A percentile compares a stretch with the other conserved stretches of the same genome.
phyloP scores from a whole-genome alignment of 306 rosid species.

The Castanea sativa region DNA sequence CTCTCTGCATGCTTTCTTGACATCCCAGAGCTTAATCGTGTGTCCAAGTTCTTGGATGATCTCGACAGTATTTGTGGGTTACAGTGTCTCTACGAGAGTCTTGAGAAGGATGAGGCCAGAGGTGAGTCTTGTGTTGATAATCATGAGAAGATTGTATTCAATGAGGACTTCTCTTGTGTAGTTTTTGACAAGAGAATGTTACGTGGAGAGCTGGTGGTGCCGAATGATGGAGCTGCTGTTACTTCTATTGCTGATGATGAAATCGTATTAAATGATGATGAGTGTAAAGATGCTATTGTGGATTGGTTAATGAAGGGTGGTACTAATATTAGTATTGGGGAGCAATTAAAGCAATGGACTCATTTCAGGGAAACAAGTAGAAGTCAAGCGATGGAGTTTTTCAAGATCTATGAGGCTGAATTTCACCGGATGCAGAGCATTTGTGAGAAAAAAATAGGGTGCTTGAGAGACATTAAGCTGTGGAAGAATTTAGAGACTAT shows the following conservation, averaged over 20 bases:
- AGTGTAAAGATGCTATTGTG: neutral
- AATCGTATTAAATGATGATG: no score
- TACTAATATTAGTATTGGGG: neutral
- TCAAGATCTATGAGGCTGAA: neutral
- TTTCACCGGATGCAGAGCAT: neutral
- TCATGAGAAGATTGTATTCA: neutral
- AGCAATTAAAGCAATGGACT: neutral
- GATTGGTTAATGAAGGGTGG: neutral
- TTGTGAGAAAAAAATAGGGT: neutral
- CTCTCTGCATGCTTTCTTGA: no score
- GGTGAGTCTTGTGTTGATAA: no score
- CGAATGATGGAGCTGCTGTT: no score
- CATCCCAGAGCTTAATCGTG: no score
- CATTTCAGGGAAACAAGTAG: neutral
- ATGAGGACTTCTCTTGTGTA: neutral
- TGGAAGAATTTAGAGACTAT: neutral
- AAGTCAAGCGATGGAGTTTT: neutral
- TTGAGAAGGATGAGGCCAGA: neutral
- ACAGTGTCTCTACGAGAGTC: no score
- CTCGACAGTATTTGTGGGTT: neutral
- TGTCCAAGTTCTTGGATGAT: no score
- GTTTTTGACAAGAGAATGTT: neutral
- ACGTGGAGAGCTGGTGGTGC: neutral
- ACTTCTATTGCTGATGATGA: no score
- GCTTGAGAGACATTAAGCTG: no score